phyloP scores from a whole-genome alignment of 176 grass and related monocot genomes.

The Panicum miliaceum region DNA sequence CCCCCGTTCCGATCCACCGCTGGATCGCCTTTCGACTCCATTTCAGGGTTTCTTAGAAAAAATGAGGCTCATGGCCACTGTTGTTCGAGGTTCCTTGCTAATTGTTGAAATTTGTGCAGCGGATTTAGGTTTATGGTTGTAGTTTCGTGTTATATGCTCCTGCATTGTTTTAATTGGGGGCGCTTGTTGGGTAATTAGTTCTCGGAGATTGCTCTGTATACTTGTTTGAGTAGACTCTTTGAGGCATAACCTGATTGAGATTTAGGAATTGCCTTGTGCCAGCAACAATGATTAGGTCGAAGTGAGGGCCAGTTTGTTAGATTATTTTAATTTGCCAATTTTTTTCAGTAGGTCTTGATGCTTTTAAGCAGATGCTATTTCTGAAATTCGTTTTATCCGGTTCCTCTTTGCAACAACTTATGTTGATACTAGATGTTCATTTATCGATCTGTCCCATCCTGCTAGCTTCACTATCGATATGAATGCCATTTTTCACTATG shows the following conservation, averaged over 20 bases:
- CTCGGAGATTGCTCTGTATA: neutral
- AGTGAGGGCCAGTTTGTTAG: neutral
- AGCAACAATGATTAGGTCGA: neutral
- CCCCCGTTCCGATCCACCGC: neutral
- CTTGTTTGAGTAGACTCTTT: neutral
- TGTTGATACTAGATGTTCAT: conserved; percentile 12
- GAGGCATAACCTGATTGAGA: neutral
- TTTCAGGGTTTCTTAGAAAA: neutral
- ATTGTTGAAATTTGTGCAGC: neutral
- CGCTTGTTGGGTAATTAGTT: neutral
- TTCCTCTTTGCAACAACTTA: neutral
- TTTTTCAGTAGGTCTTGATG: neutral
- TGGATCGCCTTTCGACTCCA: conserved; percentile 9
- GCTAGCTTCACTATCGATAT: neutral
- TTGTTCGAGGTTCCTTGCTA: neutral
- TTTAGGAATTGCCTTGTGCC: neutral
- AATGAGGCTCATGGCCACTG: neutral
- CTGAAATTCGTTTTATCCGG: neutral
- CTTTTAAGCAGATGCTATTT: neutral
- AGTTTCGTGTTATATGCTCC: neutral
- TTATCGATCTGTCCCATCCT: neutral
- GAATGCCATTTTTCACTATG: neutral
- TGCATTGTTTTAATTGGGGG: neutral
- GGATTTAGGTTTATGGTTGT: conserved; percentile 16
- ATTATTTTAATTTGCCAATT: neutral